Evolutionary conservation across 2,329 filamentous ascomycete genomes (phyloP).

Genomic region (Cytospora chrysosperma): DNA sequence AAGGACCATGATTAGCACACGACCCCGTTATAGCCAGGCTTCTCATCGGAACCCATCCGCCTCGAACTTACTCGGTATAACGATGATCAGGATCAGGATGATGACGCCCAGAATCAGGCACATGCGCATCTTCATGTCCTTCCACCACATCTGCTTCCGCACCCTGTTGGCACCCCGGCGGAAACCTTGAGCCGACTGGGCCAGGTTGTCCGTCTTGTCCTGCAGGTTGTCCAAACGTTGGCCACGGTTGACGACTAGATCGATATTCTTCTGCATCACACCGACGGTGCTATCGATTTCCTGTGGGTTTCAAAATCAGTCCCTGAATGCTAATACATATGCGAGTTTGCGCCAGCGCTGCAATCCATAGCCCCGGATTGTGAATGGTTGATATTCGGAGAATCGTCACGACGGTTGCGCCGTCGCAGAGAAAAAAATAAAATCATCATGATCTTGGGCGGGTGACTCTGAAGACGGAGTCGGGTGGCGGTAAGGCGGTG

Average conservation of each 20-base stretch:
- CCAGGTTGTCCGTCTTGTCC: conserved; percentile 93
- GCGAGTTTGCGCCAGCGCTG: neutral
- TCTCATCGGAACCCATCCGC: no score
- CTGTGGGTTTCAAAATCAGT: conserved; percentile 46
- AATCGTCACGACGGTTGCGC: neutral
- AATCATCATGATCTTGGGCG: neutral
- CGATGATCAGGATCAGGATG: conserved; percentile 88
- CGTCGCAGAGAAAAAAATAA: neutral
- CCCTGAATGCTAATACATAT: neutral
- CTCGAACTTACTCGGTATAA: conserved; percentile 76
- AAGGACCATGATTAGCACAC: neutral
- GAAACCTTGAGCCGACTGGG: conserved; percentile 91
- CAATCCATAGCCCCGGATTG: neutral
- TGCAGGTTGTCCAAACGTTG: conserved; percentile 83
- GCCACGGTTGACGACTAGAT: conserved; percentile 92
- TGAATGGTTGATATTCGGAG: neutral
- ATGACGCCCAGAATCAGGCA: conserved; percentile 90
- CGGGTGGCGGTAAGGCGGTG: neutral
- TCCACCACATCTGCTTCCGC: conserved; percentile 99
- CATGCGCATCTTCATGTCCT: conserved; percentile 99
- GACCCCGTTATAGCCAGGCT: neutral
- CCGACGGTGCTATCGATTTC: conserved; percentile 97
- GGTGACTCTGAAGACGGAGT: neutral
- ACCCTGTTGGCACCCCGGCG: conserved; percentile 94
- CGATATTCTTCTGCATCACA: conserved; percentile 97